Evolutionary conservation across 352 stramenopile genomes (phyloP), one percentile per base, ranked within the genome.

Genomic region (Elongisporangium prolatum): DNA sequence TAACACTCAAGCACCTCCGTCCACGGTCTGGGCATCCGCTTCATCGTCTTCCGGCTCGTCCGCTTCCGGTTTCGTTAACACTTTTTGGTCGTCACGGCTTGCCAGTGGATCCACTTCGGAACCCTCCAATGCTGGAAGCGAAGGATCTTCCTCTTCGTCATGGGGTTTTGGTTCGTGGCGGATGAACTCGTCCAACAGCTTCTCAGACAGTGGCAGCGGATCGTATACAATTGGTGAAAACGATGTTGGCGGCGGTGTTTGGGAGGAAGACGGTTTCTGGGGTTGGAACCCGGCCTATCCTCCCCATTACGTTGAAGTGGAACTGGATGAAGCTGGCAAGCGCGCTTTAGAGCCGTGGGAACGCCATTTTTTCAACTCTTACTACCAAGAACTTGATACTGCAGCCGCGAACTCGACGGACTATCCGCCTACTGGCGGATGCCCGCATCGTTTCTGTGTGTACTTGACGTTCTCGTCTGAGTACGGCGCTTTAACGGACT

Each of bases 401-500:
- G 34, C 34, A 17, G 34, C 34, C 34, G 34, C 34, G 10, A 44
- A 44, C 34, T 44, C 34, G 11, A 17, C 34, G 9, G 34, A 44
- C 4, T 44, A 44, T 44, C 34, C 34, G 34, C 34, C 34, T 17
- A 13, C 34, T 17, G 10, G 34, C 11, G 20, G 18, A 25, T 66
- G 56, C 24, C 22, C 17, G 50, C n/a, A 52, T 8, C 51, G 48
- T 9, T 67, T 68, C 51, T 78, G 67, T 25, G 34, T 78, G 11
- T 59, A 76, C 52, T 1, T 85, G 50, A 60, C 67, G 11, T 77
- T 82, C 52, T 63, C 72, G 28, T 80, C 75, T 38, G 71, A 71
- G 34, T 85, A 77, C 38, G 75, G 75, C 17, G 69, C 74, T n/a
- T 57, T 80, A 55, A 71, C 61, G 20, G 67, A 71, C 21, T 77